Evolutionary conservation across 768 basidiomycete species (phyloP).

Genomic region (Lentinula detonsa): DNA sequence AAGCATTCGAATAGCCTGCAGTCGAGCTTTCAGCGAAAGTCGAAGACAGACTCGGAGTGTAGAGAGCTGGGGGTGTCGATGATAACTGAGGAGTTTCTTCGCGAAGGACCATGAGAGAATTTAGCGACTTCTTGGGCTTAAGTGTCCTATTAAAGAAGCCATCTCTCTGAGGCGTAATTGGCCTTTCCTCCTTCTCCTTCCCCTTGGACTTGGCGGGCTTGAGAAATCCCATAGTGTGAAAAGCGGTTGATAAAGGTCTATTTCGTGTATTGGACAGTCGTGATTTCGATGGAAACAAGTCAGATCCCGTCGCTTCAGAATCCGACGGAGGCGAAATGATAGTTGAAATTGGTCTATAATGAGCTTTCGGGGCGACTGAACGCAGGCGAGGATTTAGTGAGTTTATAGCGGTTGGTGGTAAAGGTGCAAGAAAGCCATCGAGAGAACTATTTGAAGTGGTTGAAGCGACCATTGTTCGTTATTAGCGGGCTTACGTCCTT

Average conservation of each 20-base stretch:
- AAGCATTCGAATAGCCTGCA: not conserved
- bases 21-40: conserved; percentile 1
- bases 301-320: not conserved
- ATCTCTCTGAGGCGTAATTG: not conserved
- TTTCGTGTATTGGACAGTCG: conserved; percentile 21
- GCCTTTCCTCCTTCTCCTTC: conserved; percentile 19
- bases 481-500: not conserved
- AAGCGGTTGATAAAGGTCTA: conserved; percentile 18
- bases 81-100: conserved; percentile 6
- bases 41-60: not conserved
- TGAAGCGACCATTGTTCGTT: conserved; percentile 5
- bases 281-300: conserved; percentile 8
- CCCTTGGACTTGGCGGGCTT: conserved; percentile 25
- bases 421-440: not conserved
- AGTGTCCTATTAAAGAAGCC: conserved; percentile 9
- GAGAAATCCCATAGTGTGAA: conserved; percentile 28
- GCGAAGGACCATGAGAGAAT: conserved; percentile 22
- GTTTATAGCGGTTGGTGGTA: conserved; percentile 9
- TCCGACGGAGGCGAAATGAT: conserved; percentile 17
- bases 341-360: conserved; percentile 36
- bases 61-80: conserved; percentile 3
- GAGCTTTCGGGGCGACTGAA: conserved; percentile 18
- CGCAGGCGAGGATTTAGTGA: conserved; percentile 6
- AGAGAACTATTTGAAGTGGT: not conserved
- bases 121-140: conserved; percentile 33